Conservation (phyloP, 345 rosid genomes). For the Eucalyptus tenuipes region DNA sequence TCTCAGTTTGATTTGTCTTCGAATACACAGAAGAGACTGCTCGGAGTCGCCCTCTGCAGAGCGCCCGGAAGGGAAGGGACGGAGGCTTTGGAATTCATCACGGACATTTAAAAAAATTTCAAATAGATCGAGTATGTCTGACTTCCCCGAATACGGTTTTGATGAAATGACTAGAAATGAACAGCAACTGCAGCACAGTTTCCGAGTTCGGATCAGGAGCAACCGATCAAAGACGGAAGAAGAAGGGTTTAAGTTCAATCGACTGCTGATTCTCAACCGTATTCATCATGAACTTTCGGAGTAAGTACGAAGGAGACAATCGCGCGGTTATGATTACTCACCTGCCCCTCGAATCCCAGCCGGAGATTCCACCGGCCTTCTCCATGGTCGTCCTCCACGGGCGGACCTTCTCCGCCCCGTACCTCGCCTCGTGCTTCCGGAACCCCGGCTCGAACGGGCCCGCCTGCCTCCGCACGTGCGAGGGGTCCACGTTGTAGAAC, state of each 20-base stretch:
- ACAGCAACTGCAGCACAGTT: neutral
- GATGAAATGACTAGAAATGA: no score
- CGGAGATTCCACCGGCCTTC: neutral
- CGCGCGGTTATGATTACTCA: neutral
- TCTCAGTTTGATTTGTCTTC: neutral
- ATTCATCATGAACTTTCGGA: neutral
- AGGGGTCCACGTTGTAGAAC: slow-evolving; percentile 7
- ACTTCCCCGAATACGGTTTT: no score
- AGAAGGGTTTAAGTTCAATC: neutral
- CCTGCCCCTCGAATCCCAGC: neutral
- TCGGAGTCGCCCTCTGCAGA: neutral
- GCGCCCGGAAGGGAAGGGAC: neutral
- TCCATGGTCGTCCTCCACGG: slow-evolving; percentile 5
- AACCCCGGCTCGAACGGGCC: neutral
- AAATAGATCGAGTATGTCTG: no score
- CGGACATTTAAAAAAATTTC: no score
- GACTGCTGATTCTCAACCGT: neutral
- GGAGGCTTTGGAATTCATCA: neutral
- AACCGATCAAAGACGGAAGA: neutral
- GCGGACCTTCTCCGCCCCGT: neutral
- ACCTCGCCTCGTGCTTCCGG: neutral
- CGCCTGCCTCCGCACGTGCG: neutral
- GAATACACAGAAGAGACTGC: neutral
- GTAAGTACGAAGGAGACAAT: neutral
- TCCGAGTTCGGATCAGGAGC: neutral